Evolutionary conservation across 2,329 filamentous ascomycete species (phyloP), one percentile per base, ranked within the genome.

Genomic region (Emmonsiellopsis sp.): DNA sequence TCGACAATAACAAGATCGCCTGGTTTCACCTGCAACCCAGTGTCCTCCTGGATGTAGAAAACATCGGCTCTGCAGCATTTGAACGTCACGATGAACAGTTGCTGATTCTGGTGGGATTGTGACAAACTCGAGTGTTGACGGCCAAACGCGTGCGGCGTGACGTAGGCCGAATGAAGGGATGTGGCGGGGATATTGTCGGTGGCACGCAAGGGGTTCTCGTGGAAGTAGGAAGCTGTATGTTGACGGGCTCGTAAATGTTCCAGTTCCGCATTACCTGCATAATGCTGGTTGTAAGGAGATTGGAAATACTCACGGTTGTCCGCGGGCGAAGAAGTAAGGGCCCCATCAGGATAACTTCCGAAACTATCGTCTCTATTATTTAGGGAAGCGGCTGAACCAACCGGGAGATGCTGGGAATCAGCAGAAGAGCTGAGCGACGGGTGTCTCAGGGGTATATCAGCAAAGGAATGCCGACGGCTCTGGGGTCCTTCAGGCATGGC

Each of bases 1-100:
- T 98, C 93, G 14, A 96, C 91, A 60, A 98, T 97, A 56, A 98
- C 94, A 51, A 97, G 77, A 66, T 98, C 93, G 34, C 93, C 93
- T 14, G 86, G 84, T 63, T 91, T 93, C 52, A 97, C 87, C 17
- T 87, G 87, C 34, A 98, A 78, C 2, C 93, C 93, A 5, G 91
- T 97, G 56, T 92, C 91, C 68, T 96, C 91, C 68, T 95, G 91
- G 36, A 96, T 89, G 70, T 95, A 97, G 69, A 96, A 98, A 8
- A 97, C 88, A 65, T 97, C 93, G 39, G 92, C 91, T 57, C 93
- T 82, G 37, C 88, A 89, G 67, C 91, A 96, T 71, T 98, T 98
- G 81, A 98, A 98, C 6, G 92, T 83, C 13, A 98, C 92, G 51
- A 98, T 86, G 68, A 92, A 92, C 7, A 95, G 77, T 6, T 69